Base-by-base conservation (phyloP, 805 yeast genomes). In the Gaillardinia entomophila region DNA sequence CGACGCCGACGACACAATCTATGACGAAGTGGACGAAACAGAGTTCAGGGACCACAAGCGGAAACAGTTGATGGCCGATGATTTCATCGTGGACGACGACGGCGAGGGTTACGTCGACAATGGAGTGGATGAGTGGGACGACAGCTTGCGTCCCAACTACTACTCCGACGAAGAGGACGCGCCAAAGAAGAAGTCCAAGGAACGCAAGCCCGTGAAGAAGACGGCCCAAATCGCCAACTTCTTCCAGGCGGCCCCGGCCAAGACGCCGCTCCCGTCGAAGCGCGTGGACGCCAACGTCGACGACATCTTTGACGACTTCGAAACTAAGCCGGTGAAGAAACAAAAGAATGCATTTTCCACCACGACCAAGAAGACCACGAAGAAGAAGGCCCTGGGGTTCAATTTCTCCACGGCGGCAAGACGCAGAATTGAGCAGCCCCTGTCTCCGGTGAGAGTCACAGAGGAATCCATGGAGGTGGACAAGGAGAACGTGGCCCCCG, bases 81-180 rank as follows among this genome's bases (percentile, higher is more conserved):
- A 90, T 55, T 90, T 90, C 53, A 92, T 90, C 24, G 95, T 87
- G 2, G 96, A 88, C 53, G 97, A 90, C 54, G 79, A 83, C 44
- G 96, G 96, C 19, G 82, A 81, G 42, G 97, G 97, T 0, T 90
- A 90, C 50, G 89, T 87, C 1, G 97, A 92, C 47, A 83, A 83
- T 27, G 98, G 98, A 36, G 84, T 72, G 6, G 94, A 90, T 47
- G 95, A 87, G 38, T 87, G 95, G 89, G 94, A 79, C 37, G 69
- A 65, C 25, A 57, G 66, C 22, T 52, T 66, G 34, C 63, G 67
- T 33, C 73, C 71, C 27, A 60, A 67, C 32, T 74, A 73, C 46
- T 71, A 70, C 38, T 72, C 77, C n/a, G 82, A 75, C 26, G 82
- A 74, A 22, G 52, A 54, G 4, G 35, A 30, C 2, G 35, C 34